These are phyloP conservation scores for Candida ficus DNA, from an alignment of 805 yeast species.

Conservation along the genomic window DNA sequence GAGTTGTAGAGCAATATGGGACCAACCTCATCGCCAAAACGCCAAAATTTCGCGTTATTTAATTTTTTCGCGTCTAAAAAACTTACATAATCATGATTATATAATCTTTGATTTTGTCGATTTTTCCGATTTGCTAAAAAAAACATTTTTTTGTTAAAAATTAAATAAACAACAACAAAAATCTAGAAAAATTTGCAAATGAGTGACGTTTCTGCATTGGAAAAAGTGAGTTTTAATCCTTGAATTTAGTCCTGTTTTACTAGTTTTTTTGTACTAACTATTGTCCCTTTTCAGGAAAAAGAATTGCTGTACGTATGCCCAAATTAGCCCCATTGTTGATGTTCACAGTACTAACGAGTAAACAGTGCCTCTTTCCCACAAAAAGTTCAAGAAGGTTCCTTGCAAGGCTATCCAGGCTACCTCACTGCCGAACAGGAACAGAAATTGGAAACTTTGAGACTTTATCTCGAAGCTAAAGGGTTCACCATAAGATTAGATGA, in stretches of 20 bases:
- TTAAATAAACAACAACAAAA: not conserved
- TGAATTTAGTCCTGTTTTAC: too few relatives aligned
- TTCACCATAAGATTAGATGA: slow-evolving; percentile 80
- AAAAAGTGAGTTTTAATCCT: not conserved
- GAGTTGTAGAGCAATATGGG: too few relatives aligned
- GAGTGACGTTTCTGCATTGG: not conserved
- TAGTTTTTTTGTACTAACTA: too few relatives aligned
- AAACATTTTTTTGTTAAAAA: not conserved
- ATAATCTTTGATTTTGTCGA: not conserved
- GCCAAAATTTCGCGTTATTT: too few relatives aligned
- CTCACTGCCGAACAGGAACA: slow-evolving; percentile 64
- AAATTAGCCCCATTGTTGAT: not conserved
- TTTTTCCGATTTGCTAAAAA: not conserved
- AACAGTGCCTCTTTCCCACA: slow-evolving; percentile 59
- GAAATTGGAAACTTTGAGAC: slow-evolving; percentile 53
- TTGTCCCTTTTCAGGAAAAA: slow-evolving; percentile 6
- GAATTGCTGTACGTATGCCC: slow-evolving; percentile 5
- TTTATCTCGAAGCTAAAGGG: slow-evolving; percentile 55
- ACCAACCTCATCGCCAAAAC: too few relatives aligned
- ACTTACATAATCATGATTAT: not conserved
- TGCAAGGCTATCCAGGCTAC: slow-evolving; percentile 79
- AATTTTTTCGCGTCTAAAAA: too few relatives aligned
- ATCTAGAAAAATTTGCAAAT: not conserved
- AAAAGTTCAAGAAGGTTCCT: slow-evolving; percentile 51
- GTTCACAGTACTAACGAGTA: slow-evolving; percentile 1